Evolutionary conservation across 140 eudicot species (phyloP).

Genomic region (Stevia rebaudiana): DNA sequence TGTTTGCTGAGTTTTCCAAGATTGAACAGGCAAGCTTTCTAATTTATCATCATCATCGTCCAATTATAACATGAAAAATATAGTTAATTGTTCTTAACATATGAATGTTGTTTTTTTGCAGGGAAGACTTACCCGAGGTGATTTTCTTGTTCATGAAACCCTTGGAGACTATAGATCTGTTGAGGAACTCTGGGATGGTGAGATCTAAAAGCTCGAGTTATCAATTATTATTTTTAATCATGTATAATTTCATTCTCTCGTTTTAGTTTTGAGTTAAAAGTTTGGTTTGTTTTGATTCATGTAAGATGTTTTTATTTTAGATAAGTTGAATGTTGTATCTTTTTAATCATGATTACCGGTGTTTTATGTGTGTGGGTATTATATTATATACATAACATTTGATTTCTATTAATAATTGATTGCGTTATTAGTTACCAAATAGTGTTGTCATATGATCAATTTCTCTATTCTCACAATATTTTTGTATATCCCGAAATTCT

Average conservation of each 20-base stretch:
- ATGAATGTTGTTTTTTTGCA: conserved; percentile 21
- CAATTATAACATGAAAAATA: background rate
- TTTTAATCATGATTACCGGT: background rate
- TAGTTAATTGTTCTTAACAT: background rate
- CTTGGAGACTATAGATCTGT: conserved; percentile 32
- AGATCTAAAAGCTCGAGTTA: conserved; percentile 29
- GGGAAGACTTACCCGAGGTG: conserved; percentile 45
- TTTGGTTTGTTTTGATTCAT: background rate
- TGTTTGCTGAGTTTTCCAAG: conserved; percentile 49
- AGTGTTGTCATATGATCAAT: too few relatives aligned
- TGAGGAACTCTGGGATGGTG: conserved; percentile 64
- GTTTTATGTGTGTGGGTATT: too few relatives aligned
- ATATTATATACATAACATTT: too few relatives aligned
- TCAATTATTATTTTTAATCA: too few relatives aligned
- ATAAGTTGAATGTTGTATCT: background rate
- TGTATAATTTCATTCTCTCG: background rate
- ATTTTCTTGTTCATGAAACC: conserved; percentile 39
- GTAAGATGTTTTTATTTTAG: background rate
- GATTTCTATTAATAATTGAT: too few relatives aligned
- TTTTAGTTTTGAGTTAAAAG: background rate
- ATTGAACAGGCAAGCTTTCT: conserved; percentile 57
- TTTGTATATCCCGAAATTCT: too few relatives aligned
- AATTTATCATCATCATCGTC: background rate
- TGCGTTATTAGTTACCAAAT: too few relatives aligned
- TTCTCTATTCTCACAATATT: too few relatives aligned